Evolutionary conservation across 2,329 filamentous ascomycete genomes (phyloP).

Genomic region (Geosmithia morbida): DNA sequence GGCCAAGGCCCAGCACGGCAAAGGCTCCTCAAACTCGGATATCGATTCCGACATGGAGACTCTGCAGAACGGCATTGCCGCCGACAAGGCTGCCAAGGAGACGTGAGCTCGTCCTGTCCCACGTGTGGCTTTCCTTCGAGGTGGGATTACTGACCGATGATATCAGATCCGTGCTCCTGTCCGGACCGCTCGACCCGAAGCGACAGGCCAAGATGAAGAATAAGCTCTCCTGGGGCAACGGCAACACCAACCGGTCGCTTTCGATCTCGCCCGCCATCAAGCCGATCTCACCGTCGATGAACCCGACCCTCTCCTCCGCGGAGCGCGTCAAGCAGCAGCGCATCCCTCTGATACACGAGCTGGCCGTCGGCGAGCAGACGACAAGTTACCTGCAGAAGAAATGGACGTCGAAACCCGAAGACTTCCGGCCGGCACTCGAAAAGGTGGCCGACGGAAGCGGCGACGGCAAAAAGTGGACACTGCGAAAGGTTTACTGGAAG

Average conservation of each 20-base stretch:
- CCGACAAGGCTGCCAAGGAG: slow-evolving; percentile 18
- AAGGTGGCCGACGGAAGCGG: slow-evolving; percentile 42
- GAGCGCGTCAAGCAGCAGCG: slow-evolving; percentile 39
- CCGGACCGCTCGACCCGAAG: background rate
- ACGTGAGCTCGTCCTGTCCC: slow-evolving; percentile 12
- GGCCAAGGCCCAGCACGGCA: slow-evolving; percentile 13
- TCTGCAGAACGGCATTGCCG: slow-evolving; percentile 26
- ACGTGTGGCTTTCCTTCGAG: too few species aligned
- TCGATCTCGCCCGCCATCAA: slow-evolving; percentile 42
- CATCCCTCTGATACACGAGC: slow-evolving; percentile 42
- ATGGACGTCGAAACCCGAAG: slow-evolving; percentile 36
- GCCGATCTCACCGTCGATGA: slow-evolving; percentile 38
- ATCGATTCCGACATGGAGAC: slow-evolving; percentile 34
- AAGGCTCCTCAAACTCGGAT: slow-evolving; percentile 21
- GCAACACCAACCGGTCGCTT: slow-evolving; percentile 12
- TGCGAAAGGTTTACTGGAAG: slow-evolving; percentile 45
- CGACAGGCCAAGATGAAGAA: background rate
- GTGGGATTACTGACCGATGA: background rate
- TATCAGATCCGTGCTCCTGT: background rate
- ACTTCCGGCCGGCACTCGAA: slow-evolving; percentile 37
- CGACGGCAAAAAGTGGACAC: slow-evolving; percentile 33
- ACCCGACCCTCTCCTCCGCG: slow-evolving; percentile 33
- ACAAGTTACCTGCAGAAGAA: slow-evolving; percentile 32
- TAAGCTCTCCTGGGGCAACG: background rate
- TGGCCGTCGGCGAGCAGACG: slow-evolving; percentile 38